Evolutionary conservation across 345 rosid genomes (phyloP).

Genomic region (Citrus mangshanensis): DNA sequence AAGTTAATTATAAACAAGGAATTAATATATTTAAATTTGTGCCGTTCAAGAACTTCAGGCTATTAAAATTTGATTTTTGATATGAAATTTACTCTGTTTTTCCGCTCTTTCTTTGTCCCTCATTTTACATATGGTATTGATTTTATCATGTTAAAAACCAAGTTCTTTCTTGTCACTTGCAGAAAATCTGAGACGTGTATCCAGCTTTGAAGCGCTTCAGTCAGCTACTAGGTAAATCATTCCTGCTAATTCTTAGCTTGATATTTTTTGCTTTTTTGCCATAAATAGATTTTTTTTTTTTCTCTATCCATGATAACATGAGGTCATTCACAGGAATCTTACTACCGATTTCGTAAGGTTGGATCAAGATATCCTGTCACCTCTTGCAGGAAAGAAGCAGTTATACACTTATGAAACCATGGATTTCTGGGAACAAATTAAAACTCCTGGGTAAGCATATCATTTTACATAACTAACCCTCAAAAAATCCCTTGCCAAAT

Average conservation of each 20-base stretch:
- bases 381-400: slow-evolving; percentile 93
- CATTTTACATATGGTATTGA: background rate
- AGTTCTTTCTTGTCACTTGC: slow-evolving; percentile 16
- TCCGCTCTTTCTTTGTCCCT: background rate
- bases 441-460: slow-evolving; percentile 79
- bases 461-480: background rate
- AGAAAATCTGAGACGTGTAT: slow-evolving; percentile 79
- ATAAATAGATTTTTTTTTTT: background rate
- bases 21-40: background rate
- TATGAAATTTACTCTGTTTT: background rate
- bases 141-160: background rate
- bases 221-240: slow-evolving; percentile 59
- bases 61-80: background rate
- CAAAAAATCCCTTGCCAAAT: background rate
- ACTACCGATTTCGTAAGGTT: slow-evolving; percentile 74
- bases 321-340: slow-evolving; percentile 43
- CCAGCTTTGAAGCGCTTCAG: slow-evolving; percentile 96
- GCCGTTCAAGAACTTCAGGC: background rate
- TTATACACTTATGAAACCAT: slow-evolving; percentile 75
- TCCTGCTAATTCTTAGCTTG: background rate
- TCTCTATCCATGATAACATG: slow-evolving; percentile 16
- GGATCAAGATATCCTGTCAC: slow-evolving; percentile 93
- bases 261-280: background rate
- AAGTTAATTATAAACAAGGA: background rate
- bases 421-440: slow-evolving; percentile 98